Percentiles rank a stretch among this genome's conserved stretches.
Conservation (phyloP, 2,329 filamentous ascomycete species). For the Colletotrichum godetiae region DNA sequence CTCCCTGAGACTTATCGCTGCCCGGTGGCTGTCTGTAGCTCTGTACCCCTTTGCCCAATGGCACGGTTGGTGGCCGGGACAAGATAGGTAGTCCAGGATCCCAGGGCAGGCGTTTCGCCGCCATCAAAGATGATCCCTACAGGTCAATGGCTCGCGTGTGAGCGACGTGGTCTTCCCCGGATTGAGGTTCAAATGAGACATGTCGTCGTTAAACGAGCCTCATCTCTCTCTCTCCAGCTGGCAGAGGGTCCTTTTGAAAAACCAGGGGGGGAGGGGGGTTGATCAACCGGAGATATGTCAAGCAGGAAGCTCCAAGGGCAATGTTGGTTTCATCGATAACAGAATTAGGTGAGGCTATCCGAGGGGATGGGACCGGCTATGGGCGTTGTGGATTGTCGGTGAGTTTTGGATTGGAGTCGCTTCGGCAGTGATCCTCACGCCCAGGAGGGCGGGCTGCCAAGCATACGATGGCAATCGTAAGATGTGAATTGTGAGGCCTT, state of each 20-base stretch:
- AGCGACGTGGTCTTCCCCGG: slow-evolving; percentile 32
- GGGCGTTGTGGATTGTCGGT: slow-evolving; percentile 29
- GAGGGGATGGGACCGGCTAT: slow-evolving; percentile 4
- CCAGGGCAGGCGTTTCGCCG: slow-evolving; percentile 10
- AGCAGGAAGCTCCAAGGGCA: no score
- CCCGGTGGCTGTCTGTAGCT: background rate
- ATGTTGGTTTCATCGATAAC: slow-evolving; percentile 17
- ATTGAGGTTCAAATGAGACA: slow-evolving; percentile 29
- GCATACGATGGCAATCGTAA: background rate
- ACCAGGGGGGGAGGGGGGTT: slow-evolving; percentile 4
- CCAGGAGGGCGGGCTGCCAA: background rate
- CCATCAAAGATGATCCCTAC: slow-evolving; percentile 27
- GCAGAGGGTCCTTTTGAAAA: background rate
- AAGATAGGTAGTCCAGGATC: slow-evolving; percentile 4
- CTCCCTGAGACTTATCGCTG: background rate
- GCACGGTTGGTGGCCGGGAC: background rate
- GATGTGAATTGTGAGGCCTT: background rate
- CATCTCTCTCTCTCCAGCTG: slow-evolving; percentile 5
- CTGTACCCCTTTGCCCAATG: background rate
- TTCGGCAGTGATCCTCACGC: slow-evolving; percentile 17
- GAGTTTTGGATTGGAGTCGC: slow-evolving; percentile 31
- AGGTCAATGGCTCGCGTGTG: slow-evolving; percentile 17
- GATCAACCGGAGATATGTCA: background rate
- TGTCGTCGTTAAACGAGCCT: slow-evolving; percentile 27
- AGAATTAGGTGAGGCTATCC: slow-evolving; percentile 9